A percentile compares a stretch with the other conserved stretches of the same genome.
Evolutionary conservation across 352 stramenopile species (phyloP).

Genomic region (Phytopythium montanum): DNA sequence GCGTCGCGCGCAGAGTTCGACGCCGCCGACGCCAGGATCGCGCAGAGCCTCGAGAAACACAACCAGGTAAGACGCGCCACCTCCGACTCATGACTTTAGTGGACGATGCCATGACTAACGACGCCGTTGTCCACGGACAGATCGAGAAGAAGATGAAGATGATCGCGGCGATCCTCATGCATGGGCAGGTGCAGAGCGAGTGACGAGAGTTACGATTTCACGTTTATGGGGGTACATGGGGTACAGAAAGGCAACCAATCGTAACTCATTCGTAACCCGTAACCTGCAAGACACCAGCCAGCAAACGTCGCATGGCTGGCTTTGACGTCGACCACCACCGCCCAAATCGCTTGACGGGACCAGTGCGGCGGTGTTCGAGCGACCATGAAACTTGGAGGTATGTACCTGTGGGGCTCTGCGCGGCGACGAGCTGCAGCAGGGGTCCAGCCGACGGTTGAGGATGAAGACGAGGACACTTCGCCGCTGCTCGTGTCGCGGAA

Average conservation of each 20-base stretch:
- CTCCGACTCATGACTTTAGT: background rate
- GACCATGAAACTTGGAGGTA: background rate
- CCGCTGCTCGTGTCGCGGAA: slow-evolving; percentile 22
- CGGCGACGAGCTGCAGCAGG: background rate
- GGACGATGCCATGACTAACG: background rate
- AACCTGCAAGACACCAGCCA: background rate
- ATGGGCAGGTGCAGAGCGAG: slow-evolving; percentile 14
- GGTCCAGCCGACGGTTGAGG: background rate
- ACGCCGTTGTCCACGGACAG: slow-evolving; percentile 12
- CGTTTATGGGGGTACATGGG: background rate
- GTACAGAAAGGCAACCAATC: too few relatives aligned
- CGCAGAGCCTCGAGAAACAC: slow-evolving; percentile 22
- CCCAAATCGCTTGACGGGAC: background rate
- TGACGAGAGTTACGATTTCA: background rate
- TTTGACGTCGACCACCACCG: background rate
- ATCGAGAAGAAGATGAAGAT: slow-evolving; percentile 57
- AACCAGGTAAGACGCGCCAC: slow-evolving; percentile 21
- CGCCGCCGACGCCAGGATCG: slow-evolving; percentile 21
- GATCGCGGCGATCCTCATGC: slow-evolving; percentile 40
- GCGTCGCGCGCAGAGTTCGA: slow-evolving; percentile 32
- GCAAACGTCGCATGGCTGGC: background rate
- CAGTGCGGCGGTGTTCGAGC: too few relatives aligned
- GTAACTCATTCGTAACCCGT: too few relatives aligned
- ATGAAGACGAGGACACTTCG: background rate
- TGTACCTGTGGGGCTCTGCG: background rate